Evolutionary conservation across 805 yeast genomes (phyloP), one percentile per base, ranked within the genome.

Genomic region (Metschnikowia hibisci): DNA sequence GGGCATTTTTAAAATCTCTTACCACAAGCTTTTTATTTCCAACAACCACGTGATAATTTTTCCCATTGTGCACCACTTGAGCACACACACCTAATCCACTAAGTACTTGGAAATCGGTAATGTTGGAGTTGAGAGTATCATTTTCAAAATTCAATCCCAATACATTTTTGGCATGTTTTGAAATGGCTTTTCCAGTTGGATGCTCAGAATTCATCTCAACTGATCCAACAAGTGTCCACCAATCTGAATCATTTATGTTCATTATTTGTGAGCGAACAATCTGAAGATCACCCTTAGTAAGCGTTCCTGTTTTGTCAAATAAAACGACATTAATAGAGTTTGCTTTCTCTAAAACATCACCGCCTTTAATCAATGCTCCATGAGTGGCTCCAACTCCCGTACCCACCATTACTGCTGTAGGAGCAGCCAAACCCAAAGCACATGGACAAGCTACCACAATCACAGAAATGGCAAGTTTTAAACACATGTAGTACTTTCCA

Each of bases 381-480:
- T 87, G 73, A 11, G 77, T 63, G 0, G 99, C 98, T 32, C 96
- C 98, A 16, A 88, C 84, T 32, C 99, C 99, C 2, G 98, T 91
- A 7, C 97, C 99, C 2, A 93, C 99, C 97, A 95, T 93, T 9
- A 93, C 87, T 0, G 98, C 98, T 1, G 99, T 95, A 1, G 99
- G 99, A 0, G 98, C 96, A 3, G 97, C 97, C 39, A 93, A 72
- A 3, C 99, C 99, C 18, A 93, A 67, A 0, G 99, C 98, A 74
- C 99, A 93, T 0, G 99, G 99, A 64, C 99, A 93, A 1, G 99
- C 99, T 39, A 93, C 97, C 9, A 93, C 96, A 50, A 95, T 78
- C 4, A 93, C 99, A 6, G 95, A 82, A 22, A 93, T 91, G 5
- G 95, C 83, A 35, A 90, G 74, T 55, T 85, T 81, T 44, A 95